Percentiles rank a stretch among this genome's conserved stretches.
phyloP scores from a whole-genome alignment of 257 asterid species.

The Solanum corneliomulleri region DNA sequence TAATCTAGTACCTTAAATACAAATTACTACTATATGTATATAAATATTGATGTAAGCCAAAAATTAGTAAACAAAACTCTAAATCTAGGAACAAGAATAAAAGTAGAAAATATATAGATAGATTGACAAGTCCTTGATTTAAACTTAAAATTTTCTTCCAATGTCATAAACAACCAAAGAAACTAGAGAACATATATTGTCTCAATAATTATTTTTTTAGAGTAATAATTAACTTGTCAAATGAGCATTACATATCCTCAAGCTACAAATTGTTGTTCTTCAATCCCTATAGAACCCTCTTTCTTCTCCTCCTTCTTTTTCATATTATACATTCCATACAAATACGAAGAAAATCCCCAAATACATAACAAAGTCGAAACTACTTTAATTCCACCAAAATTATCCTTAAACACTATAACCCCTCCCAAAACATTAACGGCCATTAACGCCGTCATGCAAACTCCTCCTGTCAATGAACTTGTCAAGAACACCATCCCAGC shows the following conservation, averaged over 20 bases:
- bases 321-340: constrained; percentile 37
- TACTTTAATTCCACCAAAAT: constrained; percentile 40
- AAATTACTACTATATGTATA: not conserved
- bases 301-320: not conserved
- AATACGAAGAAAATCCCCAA: constrained; percentile 60
- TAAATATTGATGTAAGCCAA: too few relatives aligned
- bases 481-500: constrained; percentile 70
- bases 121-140: not conserved
- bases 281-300: not conserved
- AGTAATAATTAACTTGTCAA: not conserved
- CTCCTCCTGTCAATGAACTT: constrained; percentile 54
- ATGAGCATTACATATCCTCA: not conserved
- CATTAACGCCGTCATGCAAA: constrained; percentile 60
- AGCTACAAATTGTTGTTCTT: not conserved
- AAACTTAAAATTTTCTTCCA: not conserved
- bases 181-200: not conserved
- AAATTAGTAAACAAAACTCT: not conserved
- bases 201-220: not conserved
- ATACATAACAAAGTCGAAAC: constrained; percentile 43
- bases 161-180: not conserved
- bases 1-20: not conserved
- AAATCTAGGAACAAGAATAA: not conserved
- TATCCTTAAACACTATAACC: constrained; percentile 42
- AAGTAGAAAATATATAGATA: too few relatives aligned
- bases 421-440: constrained; percentile 43